Percentiles rank a stretch among this genome's conserved stretches.
phyloP scores from a whole-genome alignment of 2,329 filamentous ascomycete species.

The Pseudogymnoascus sp. region DNA sequence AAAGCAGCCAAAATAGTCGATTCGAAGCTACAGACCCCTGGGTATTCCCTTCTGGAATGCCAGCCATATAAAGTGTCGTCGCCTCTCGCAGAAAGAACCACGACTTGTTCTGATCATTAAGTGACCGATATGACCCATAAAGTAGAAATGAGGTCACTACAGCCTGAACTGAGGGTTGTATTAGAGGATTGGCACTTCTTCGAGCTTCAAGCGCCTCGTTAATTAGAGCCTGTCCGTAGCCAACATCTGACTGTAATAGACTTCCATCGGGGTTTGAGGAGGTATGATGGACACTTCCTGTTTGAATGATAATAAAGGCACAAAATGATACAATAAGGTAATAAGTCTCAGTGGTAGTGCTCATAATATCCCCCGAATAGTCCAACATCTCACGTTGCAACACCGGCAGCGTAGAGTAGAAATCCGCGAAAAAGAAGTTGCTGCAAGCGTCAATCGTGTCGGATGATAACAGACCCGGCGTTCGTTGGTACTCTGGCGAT shows the following conservation, averaged over 20 bases:
- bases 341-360: constrained; percentile 6
- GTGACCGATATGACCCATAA: constrained; percentile 7
- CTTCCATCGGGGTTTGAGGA: neutral
- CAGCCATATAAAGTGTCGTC: constrained; percentile 49
- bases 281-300: neutral
- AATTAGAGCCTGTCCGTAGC: constrained; percentile 1
- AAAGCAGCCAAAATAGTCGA: constrained; percentile 54
- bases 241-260: neutral
- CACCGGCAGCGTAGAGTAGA: neutral
- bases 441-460: neutral
- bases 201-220: constrained; percentile 1
- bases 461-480: neutral
- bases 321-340: constrained; percentile 7
- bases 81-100: constrained; percentile 57
- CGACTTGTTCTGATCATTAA: constrained; percentile 38
- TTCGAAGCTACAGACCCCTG: constrained; percentile 42
- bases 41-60: constrained; percentile 49
- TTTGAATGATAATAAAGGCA: constrained; percentile 7
- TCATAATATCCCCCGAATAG: neutral
- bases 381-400: constrained; percentile 2
- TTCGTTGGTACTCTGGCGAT: neutral
- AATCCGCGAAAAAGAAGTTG: constrained; percentile 1
- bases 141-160: neutral
- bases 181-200: neutral
- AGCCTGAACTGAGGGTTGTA: neutral